Percentiles rank a stretch among this genome's conserved stretches.
These are phyloP conservation scores for Inga oerstediana DNA, from an alignment of 306 rosid species.

Conservation along the genomic window DNA sequence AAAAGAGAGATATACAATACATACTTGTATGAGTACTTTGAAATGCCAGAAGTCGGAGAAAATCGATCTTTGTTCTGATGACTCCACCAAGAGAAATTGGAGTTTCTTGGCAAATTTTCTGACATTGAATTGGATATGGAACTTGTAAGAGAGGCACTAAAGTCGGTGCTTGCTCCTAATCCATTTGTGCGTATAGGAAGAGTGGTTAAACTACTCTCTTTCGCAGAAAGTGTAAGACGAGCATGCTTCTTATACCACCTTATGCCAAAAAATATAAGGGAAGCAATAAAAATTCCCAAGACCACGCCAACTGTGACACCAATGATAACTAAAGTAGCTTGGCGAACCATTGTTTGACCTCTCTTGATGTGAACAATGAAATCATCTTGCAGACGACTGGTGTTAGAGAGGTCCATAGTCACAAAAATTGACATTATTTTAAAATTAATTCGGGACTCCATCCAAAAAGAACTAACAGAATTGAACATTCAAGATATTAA, in stretches of 20 bases:
- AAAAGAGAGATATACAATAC: constrained; percentile 26
- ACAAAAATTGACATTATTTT: constrained; percentile 29
- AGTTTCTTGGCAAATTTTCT: constrained; percentile 49
- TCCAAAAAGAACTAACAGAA: constrained; percentile 23
- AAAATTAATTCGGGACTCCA: constrained; percentile 31
- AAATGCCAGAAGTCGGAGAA: constrained; percentile 73
- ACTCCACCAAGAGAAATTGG: constrained; percentile 62
- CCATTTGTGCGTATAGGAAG: constrained; percentile 88
- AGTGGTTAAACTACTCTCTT: constrained; percentile 61
- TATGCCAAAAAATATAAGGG: constrained; percentile 67
- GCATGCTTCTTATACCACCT: constrained; percentile 75
- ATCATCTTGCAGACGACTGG: constrained; percentile 47
- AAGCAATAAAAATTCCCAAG: constrained; percentile 75
- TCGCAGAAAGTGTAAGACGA: constrained; percentile 52
- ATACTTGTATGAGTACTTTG: constrained; percentile 84
- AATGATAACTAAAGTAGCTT: constrained; percentile 70
- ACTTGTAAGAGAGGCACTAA: constrained; percentile 72
- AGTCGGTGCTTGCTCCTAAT: constrained; percentile 61
- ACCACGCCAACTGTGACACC: constrained; percentile 82
- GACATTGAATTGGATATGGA: constrained; percentile 44
- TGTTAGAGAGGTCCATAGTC: constrained; percentile 37
- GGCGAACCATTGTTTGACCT: constrained; percentile 68
- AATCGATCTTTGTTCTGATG: constrained; percentile 61
- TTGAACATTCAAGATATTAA: constrained; percentile 22
- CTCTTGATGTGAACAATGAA: constrained; percentile 49